Percentiles rank a stretch among this genome's conserved stretches.
Conservation (phyloP, 495 filamentous ascomycete species). For the Tuber magnatum region DNA sequence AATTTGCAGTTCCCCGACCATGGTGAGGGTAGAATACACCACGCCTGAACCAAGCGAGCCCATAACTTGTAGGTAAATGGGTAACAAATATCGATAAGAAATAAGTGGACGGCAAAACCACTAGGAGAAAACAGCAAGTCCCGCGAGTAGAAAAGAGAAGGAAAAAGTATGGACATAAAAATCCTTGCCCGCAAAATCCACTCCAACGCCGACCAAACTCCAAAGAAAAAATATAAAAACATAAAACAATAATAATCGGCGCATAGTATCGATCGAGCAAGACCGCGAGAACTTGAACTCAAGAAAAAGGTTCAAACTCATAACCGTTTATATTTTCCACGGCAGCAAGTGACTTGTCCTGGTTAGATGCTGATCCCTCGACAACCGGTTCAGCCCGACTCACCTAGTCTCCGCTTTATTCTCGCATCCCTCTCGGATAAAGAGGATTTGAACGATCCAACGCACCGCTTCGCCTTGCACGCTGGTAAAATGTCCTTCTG, state of each 20-base stretch:
- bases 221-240: background rate
- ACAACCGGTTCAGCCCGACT: background rate
- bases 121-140: background rate
- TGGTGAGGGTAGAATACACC: background rate
- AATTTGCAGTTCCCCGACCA: background rate
- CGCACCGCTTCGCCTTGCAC: background rate
- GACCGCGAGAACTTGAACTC: background rate
- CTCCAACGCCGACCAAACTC: background rate
- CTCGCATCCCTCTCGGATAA: background rate
- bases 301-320: background rate
- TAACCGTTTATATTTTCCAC: background rate
- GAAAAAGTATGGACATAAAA: background rate
- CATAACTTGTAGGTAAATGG: background rate
- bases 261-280: background rate
- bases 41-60: background rate
- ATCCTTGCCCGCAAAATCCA: background rate
- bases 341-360: background rate
- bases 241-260: background rate
- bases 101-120: background rate
- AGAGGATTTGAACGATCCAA: background rate
- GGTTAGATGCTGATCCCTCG: background rate
- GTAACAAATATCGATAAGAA: background rate
- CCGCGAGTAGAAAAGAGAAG: background rate
- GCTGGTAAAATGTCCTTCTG: background rate
- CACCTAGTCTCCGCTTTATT: background rate